A percentile compares a stretch with the other conserved stretches of the same genome.
phyloP scores from a whole-genome alignment of 768 basidiomycete species.

The Mycena rosella region DNA sequence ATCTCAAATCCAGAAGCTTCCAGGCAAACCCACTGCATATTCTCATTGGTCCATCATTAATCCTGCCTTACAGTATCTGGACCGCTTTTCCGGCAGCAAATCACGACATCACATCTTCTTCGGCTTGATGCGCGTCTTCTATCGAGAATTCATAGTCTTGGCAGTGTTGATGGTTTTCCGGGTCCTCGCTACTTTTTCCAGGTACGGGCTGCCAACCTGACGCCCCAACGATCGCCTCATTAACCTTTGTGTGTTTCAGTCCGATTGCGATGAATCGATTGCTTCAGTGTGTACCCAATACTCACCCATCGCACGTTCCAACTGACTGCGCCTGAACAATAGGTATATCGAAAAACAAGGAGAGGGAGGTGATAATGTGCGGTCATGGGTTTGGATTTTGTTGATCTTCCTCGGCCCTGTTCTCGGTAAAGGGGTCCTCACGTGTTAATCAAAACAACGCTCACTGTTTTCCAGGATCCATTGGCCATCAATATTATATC shows the following conservation, averaged over 20 bases:
- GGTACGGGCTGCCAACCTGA: constrained; percentile 32
- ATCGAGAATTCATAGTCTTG: constrained; percentile 40
- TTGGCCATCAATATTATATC: constrained; percentile 67
- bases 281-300: too few relatives aligned
- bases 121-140: constrained; percentile 57
- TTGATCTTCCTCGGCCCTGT: constrained; percentile 64
- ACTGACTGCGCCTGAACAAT: too few relatives aligned
- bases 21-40: constrained; percentile 42
- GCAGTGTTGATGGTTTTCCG: constrained; percentile 14
- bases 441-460: not conserved
- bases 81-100: too few relatives aligned
- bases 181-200: not conserved
- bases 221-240: constrained; percentile 19
- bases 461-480: constrained; percentile 33
- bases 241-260: constrained; percentile 45
- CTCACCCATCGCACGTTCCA: too few relatives aligned
- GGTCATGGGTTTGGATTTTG: constrained; percentile 77
- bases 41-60: not conserved
- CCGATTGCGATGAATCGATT: constrained; percentile 57
- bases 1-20: constrained; percentile 45
- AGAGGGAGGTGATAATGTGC: constrained; percentile 52
- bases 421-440: constrained; percentile 35
- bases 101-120: constrained; percentile 16
- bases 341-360: constrained; percentile 67
- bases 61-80: constrained; percentile 1